Base-by-base conservation (phyloP, 345 rosid species). In the Gossypium longicalyx region DNA sequence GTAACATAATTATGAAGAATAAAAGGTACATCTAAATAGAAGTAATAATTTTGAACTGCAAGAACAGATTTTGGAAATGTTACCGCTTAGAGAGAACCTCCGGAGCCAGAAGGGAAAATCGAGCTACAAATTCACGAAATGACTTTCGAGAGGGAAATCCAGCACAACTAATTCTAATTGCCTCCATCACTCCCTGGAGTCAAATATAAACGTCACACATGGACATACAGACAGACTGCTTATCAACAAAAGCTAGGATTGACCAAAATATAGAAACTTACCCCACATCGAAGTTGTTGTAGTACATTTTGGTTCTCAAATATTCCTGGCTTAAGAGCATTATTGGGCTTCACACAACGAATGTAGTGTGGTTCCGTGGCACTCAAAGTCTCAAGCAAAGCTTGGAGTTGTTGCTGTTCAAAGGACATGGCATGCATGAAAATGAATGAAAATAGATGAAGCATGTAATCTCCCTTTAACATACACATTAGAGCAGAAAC, bases 241-340 rank as follows among this genome's bases (percentile, higher is more conserved):
- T 17, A 25, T 22, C 75, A 75, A 57, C 48, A 49, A 79, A 52
- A 47, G 34, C 44, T 64, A 22, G 75, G 19, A 72, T 72, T 77
- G 75, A 78, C 76, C 75, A 82, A 57, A 65, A 67, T 56, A 54
- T 29, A 16, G 70, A 77, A 82, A 83, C 98, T 86, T 86, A 95
- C 99, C 89, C 99, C 99, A 82, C 99, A 95, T 41, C 91, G 90
- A 67, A 95, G 90, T 78, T 95, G 99, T 74, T 91, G 99, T 73
- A 95, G 82, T 78, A 91, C 83, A 83, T 87, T 91, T 73, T 60
- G 70, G 79, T 87, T 90, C 86, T 95, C 99, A 82, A 95, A 95
- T 76, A 93, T 89, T 22, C 88, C 75, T 27, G 99, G 98, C 89
- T 90, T 95, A 34, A 95, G 94, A 79, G 88, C 88, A 83, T 90